Percentiles rank a stretch among this genome's conserved stretches.
Evolutionary conservation across 306 rosid species (phyloP).

Genomic region (Leucaena leucocephala): DNA sequence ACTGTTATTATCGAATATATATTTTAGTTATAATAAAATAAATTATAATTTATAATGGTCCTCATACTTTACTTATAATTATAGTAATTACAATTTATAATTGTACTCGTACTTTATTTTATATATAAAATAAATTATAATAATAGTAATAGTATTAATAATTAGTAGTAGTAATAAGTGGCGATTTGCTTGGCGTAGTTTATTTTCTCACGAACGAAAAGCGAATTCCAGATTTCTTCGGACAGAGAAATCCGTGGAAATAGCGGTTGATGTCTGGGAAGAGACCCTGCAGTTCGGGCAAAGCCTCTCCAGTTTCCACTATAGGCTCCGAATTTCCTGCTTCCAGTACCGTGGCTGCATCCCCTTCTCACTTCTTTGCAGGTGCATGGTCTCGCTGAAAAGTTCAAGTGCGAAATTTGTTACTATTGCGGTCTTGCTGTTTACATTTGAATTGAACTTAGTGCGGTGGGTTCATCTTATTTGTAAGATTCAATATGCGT

Average conservation of each 20-base stretch:
- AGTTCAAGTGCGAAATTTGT: background rate
- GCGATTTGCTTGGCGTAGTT: background rate
- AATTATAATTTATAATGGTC: too few species aligned
- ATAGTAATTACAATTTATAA: too few species aligned
- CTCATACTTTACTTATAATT: too few species aligned
- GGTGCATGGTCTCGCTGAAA: background rate
- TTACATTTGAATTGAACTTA: background rate
- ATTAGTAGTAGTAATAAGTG: background rate
- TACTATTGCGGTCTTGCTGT: background rate
- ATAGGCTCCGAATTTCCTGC: constrained; percentile 3
- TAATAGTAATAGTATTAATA: too few species aligned
- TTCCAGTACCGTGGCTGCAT: constrained; percentile 11
- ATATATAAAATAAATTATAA: too few species aligned
- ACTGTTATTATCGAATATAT: too few species aligned
- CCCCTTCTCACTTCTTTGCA: constrained; percentile 16
- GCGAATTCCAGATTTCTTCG: constrained; percentile 2
- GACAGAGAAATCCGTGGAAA: constrained; percentile 35
- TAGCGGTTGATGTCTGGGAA: constrained; percentile 31
- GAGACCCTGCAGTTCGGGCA: constrained; percentile 16
- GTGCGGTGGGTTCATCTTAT: background rate
- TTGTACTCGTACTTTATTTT: too few species aligned
- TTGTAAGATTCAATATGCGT: background rate
- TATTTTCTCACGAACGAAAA: background rate
- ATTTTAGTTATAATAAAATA: too few species aligned
- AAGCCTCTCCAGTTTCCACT: background rate